A percentile compares a stretch with the other conserved stretches of the same genome.
These are phyloP conservation scores for Penicilliopsis zonata DNA, from an alignment of 495 filamentous ascomycete genomes.

Conservation along the genomic window DNA sequence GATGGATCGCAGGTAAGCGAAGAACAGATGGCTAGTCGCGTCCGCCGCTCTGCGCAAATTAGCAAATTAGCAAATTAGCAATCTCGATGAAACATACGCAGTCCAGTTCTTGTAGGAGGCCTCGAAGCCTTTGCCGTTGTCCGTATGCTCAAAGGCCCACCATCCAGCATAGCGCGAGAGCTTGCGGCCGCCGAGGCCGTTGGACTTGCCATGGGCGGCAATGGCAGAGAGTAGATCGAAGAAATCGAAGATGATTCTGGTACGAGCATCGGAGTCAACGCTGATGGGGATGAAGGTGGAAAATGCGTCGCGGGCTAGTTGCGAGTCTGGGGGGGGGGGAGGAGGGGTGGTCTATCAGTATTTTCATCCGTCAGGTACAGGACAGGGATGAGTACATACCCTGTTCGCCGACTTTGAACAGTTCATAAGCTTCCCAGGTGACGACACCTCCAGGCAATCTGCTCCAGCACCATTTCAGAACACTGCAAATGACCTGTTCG, in stretches of 20 bases:
- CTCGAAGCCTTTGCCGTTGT: conserved; percentile 85
- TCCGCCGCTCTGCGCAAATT: conserved; percentile 62
- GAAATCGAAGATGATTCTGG: conserved; percentile 88
- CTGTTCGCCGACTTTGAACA: conserved; percentile 90
- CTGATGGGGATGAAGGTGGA: conserved; percentile 92
- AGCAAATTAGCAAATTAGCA: conserved; percentile 7
- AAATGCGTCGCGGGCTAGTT: conserved; percentile 85
- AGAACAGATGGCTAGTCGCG: conserved; percentile 93
- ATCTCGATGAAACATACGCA: conserved; percentile 26
- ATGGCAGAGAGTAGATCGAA: conserved; percentile 86
- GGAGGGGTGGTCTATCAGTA: not conserved
- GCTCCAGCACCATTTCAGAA: conserved; percentile 98
- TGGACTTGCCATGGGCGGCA: conserved; percentile 75
- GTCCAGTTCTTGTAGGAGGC: conserved; percentile 85
- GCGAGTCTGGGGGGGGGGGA: conserved; percentile 52
- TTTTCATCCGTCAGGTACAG: conserved; percentile 3
- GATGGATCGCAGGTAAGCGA: conserved; percentile 86
- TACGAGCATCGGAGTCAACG: conserved; percentile 76
- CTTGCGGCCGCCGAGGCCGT: conserved; percentile 88
- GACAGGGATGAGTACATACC: conserved; percentile 36
- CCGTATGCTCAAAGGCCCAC: conserved; percentile 94
- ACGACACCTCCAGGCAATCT: conserved; percentile 85
- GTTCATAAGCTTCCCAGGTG: conserved; percentile 91
- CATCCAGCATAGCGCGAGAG: conserved; percentile 91
- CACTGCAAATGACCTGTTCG: conserved; percentile 73